Evolutionary conservation across 495 filamentous ascomycete genomes (phyloP).

Genomic region (Penicillium egyptiacum): DNA sequence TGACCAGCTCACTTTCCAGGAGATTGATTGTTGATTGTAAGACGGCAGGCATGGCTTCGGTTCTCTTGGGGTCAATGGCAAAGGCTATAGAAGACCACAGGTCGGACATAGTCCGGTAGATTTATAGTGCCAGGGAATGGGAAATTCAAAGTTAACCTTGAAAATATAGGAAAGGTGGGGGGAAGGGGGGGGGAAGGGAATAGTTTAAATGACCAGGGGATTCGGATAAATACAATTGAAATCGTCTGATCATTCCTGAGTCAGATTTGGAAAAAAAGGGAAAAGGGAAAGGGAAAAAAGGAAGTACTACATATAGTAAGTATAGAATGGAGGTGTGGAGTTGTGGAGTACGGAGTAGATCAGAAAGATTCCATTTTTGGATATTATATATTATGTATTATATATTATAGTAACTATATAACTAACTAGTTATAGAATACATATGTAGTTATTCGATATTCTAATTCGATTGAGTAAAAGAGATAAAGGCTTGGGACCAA

Average conservation of each 20-base stretch:
- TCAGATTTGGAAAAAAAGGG: neutral
- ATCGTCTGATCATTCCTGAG: neutral
- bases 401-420: no score
- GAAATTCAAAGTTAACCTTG: no score
- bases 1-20: slow-evolving; percentile 45
- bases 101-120: slow-evolving; percentile 37
- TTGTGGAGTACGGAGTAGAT: slow-evolving; percentile 17
- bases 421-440: no score
- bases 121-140: slow-evolving; percentile 3
- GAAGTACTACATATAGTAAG: no score
- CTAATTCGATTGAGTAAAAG: no score
- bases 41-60: slow-evolving; percentile 42
- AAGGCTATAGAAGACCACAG: slow-evolving; percentile 39
- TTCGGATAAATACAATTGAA: no score
- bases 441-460: no score
- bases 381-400: no score
- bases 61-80: slow-evolving; percentile 34
- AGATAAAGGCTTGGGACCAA: neutral
- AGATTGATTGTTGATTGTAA: slow-evolving; percentile 48
- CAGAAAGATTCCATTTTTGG: neutral
- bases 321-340: slow-evolving; percentile 34
- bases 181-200: neutral
- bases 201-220: slow-evolving; percentile 2
- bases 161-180: neutral
- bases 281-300: neutral